A percentile compares a stretch with the other conserved stretches of the same genome.
Evolutionary conservation across 768 basidiomycete species (phyloP).

Genomic region (Mycena haematopus): DNA sequence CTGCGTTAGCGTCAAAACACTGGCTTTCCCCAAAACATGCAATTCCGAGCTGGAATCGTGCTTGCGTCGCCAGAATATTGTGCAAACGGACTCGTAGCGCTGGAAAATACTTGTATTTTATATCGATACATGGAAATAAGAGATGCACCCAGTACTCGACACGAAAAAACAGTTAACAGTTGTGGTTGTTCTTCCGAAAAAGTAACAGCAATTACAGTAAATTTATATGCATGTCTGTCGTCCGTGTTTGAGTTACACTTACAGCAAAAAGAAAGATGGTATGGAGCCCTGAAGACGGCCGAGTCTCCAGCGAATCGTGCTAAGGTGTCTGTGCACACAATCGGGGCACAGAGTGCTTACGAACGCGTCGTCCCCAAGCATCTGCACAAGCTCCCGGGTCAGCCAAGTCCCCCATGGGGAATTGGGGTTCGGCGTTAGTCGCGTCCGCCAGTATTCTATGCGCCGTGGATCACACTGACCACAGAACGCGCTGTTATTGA

Average conservation of each 20-base stretch:
- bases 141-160: no score
- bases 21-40: no score
- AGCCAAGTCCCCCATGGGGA: conserved; percentile 26
- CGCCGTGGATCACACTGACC: conserved; percentile 22
- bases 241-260: background rate
- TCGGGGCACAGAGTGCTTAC: conserved; percentile 14
- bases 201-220: no score
- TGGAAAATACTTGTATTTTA: no score
- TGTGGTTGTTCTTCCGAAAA: no score
- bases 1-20: no score
- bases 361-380: conserved; percentile 28
- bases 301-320: conserved; percentile 21
- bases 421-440: conserved; percentile 19
- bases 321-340: conserved; percentile 18
- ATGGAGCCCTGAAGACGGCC: conserved; percentile 15
- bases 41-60: no score
- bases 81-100: no score
- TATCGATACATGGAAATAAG: no score
- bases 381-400: conserved; percentile 16
- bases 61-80: no score
- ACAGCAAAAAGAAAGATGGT: conserved; percentile 24
- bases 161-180: no score
- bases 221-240: background rate
- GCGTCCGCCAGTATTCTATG: conserved; percentile 25
- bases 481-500: conserved; percentile 13